phyloP scores from a whole-genome alignment of 1,284 basidiomycete genomes.

The Naganishia sp. region DNA sequence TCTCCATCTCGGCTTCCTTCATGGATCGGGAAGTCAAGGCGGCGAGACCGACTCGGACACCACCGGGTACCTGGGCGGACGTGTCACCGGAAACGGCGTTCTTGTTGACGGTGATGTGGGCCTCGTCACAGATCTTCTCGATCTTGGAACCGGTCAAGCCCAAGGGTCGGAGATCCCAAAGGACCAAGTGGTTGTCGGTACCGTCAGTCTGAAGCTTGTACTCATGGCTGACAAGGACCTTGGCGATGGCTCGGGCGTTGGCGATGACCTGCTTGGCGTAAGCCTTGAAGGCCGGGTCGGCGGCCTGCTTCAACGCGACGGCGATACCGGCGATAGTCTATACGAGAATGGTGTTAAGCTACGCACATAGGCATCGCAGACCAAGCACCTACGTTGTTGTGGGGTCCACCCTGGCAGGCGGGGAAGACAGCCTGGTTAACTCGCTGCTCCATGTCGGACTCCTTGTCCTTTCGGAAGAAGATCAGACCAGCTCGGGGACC shows the following conservation, averaged over 20 bases:
- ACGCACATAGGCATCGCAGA: conserved; percentile 3
- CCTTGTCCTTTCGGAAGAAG: conserved; percentile 96
- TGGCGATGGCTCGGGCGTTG: conserved; percentile 77
- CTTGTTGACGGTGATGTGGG: conserved; percentile 92
- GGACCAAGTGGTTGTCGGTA: conserved; percentile 95
- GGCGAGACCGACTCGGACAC: conserved; percentile 93
- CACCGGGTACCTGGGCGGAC: conserved; percentile 93
- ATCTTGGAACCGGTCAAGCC: conserved; percentile 96
- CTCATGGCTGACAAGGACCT: conserved; percentile 69
- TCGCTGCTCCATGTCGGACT: conserved; percentile 83
- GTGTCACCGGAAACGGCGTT: conserved; percentile 95
- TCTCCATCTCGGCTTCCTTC: conserved; percentile 77
- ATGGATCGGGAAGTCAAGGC: conserved; percentile 95
- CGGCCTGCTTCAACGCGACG: conserved; percentile 90
- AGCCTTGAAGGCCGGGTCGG: conserved; percentile 83
- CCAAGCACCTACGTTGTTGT: conserved; percentile 77
- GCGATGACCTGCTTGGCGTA: conserved; percentile 94
- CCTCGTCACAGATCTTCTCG: conserved; percentile 96
- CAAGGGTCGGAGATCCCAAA: conserved; percentile 96
- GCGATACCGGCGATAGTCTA: conserved; percentile 94
- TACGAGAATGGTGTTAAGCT: conserved; percentile 18
- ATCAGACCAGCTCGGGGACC: conserved; percentile 97
- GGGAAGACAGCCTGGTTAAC: conserved; percentile 99
- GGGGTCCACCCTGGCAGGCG: conserved; percentile 98
- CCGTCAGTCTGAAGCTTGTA: conserved; percentile 97